These are phyloP conservation scores for Obelidium mucronatum DNA, from an alignment of 192 early-diverging fungal genomes.

Conservation along the genomic window DNA sequence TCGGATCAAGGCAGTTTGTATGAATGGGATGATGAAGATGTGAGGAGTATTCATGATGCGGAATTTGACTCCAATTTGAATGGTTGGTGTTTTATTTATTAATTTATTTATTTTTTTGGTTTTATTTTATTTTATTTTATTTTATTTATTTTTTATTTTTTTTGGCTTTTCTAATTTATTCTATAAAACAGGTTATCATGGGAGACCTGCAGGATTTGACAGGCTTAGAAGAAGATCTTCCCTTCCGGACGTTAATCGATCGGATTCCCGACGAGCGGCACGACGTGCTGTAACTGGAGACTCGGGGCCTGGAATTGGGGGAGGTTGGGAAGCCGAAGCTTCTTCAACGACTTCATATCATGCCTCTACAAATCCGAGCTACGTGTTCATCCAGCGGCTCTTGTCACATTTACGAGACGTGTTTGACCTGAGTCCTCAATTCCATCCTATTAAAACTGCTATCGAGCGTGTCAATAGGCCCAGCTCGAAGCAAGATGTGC, in stretches of 20 bases:
- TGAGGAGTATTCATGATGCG: conserved; percentile 31
- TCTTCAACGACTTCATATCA: conserved; percentile 24
- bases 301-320: not conserved
- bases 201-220: not conserved
- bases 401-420: conserved; percentile 65
- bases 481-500: not conserved
- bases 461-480: not conserved
- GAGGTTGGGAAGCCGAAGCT: not conserved
- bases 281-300: conserved; percentile 33
- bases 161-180: not conserved
- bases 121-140: not conserved
- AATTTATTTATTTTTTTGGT: conserved; percentile 6
- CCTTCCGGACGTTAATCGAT: conserved; percentile 25
- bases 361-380: conserved; percentile 32
- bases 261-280: conserved; percentile 16
- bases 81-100: not conserved
- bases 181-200: not conserved
- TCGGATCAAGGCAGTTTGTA: conserved; percentile 22
- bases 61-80: conserved; percentile 30
- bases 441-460: conserved; percentile 39
- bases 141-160: not conserved
- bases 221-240: conserved; percentile 20
- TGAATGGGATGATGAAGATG: conserved; percentile 31
- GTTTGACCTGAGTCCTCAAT: conserved; percentile 60
- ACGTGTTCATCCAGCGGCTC: conserved; percentile 47